These are phyloP conservation scores for Sonneratia alba DNA, from an alignment of 345 rosid species.

Conservation along the genomic window DNA sequence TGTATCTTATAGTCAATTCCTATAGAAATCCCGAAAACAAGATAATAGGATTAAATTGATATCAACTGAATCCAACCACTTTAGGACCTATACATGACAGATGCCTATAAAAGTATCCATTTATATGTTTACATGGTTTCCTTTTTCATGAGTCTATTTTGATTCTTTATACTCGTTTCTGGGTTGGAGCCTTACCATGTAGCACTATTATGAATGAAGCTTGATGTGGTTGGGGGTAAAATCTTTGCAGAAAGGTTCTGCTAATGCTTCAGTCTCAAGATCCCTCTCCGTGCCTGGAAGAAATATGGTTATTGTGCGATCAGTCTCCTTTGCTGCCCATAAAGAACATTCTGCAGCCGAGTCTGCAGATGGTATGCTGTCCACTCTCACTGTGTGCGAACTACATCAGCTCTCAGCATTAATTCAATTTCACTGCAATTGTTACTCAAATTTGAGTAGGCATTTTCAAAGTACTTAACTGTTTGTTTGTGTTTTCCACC, in stretches of 20 bases:
- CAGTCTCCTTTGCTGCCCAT: constrained; percentile 49
- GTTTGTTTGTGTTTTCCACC: background rate
- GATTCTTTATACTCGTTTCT: background rate
- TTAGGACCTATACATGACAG: background rate
- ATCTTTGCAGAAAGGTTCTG: constrained; percentile 48
- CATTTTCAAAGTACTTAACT: background rate
- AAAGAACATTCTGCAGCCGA: constrained; percentile 25
- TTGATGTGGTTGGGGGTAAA: constrained; percentile 11
- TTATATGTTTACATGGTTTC: background rate
- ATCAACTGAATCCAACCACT: background rate
- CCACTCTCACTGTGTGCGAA: background rate
- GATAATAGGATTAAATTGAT: background rate
- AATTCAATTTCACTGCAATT: background rate
- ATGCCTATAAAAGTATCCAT: background rate
- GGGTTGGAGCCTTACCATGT: background rate
- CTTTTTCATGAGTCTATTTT: background rate
- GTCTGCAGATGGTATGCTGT: constrained; percentile 38
- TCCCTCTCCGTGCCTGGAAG: constrained; percentile 65
- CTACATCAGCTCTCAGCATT: background rate
- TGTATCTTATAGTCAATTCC: background rate
- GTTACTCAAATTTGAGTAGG: background rate
- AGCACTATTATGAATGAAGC: background rate
- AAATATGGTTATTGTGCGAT: constrained; percentile 70
- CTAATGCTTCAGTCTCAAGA: constrained; percentile 48
- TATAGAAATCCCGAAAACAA: background rate